These are phyloP conservation scores for Blepharisma stoltei DNA, from an alignment of 73 alveolate species.

Conservation along the genomic window DNA sequence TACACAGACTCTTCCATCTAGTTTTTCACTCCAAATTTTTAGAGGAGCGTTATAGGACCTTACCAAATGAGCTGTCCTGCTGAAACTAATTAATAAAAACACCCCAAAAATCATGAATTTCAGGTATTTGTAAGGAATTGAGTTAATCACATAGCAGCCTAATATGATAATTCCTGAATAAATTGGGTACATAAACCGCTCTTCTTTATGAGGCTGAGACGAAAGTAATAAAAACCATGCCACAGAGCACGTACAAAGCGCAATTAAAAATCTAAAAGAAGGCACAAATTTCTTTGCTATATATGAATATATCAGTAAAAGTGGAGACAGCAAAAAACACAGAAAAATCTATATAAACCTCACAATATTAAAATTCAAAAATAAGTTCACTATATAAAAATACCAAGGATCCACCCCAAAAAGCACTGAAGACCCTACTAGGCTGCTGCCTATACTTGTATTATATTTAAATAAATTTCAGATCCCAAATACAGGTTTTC, in stretches of 20 bases:
- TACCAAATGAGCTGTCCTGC: neutral
- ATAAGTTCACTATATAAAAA: neutral
- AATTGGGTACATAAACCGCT: conserved; percentile 32
- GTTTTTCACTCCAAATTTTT: neutral
- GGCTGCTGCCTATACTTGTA: conserved; percentile 19
- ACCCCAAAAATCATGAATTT: neutral
- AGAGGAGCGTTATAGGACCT: conserved; percentile 6
- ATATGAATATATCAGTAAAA: neutral
- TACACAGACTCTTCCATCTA: conserved; percentile 26
- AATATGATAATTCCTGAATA: conserved; percentile 19
- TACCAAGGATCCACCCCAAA: conserved; percentile 39
- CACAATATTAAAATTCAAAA: conserved; percentile 25
- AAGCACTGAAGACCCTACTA: conserved; percentile 31
- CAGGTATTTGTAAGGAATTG: neutral
- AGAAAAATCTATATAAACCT: neutral
- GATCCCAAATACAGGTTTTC: neutral
- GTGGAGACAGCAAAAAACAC: conserved; percentile 22
- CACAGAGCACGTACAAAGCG: neutral
- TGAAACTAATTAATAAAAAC: neutral
- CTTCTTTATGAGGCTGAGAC: conserved; percentile 36
- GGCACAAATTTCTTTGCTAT: neutral
- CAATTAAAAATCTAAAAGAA: neutral
- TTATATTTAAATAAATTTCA: conserved; percentile 12
- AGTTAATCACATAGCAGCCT: neutral
- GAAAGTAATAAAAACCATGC: conserved; percentile 29